Conservation (phyloP, 108 stramenopile species). For the Asterionellopsis glacialis region DNA sequence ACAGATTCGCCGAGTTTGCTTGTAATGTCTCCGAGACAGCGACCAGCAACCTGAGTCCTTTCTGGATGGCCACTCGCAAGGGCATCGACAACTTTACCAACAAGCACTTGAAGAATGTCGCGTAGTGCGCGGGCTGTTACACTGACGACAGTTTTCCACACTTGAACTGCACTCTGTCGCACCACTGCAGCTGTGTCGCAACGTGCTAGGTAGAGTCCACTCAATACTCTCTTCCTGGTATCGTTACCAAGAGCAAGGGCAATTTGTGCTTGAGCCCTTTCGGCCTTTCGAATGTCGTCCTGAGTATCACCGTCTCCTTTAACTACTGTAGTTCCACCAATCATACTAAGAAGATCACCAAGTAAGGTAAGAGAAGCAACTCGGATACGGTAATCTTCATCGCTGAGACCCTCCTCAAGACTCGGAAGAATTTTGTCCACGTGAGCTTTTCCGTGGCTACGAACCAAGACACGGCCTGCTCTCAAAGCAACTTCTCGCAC, state of each 20-base stretch:
- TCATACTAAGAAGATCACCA: constrained; percentile 91
- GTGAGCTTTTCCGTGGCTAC: constrained; percentile 86
- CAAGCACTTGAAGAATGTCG: constrained; percentile 91
- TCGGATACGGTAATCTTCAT: constrained; percentile 93
- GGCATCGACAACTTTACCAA: constrained; percentile 76
- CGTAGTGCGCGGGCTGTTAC: constrained; percentile 92
- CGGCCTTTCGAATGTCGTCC: constrained; percentile 84
- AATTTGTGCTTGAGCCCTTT: constrained; percentile 82
- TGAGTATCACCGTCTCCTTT: constrained; percentile 85
- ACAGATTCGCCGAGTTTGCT: constrained; percentile 96
- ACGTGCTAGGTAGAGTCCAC: constrained; percentile 90
- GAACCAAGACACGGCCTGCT: constrained; percentile 93
- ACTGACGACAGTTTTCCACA: constrained; percentile 97
- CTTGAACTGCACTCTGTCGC: constrained; percentile 91
- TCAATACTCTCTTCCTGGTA: constrained; percentile 80
- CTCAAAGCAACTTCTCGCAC: constrained; percentile 94
- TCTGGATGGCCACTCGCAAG: constrained; percentile 85
- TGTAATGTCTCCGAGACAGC: constrained; percentile 96
- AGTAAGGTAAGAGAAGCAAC: constrained; percentile 91
- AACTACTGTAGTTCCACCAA: constrained; percentile 88
- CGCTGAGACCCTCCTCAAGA: constrained; percentile 86
- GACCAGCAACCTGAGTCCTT: constrained; percentile 89
- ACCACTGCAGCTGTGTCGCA: constrained; percentile 89
- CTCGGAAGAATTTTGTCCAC: constrained; percentile 91
- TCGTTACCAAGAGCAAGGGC: constrained; percentile 80